Evolutionary conservation across 257 asterid genomes (phyloP), one percentile per base, ranked within the genome.

Genomic region (Hygrophila difformis): DNA sequence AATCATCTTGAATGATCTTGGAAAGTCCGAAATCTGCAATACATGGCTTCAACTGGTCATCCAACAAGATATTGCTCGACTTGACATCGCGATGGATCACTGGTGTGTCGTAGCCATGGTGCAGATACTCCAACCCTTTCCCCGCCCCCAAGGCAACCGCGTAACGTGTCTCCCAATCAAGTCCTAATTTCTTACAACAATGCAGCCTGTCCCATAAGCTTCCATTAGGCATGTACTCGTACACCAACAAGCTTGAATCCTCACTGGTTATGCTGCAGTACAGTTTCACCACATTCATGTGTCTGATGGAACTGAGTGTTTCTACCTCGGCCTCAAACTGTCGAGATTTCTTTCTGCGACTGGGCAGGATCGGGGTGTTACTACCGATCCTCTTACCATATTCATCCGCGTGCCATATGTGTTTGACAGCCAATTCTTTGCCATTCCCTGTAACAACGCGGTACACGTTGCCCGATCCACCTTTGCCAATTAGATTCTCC

Each of bases 21-120:
- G 97, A 94, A 0, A 89, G 82, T 0, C 97, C 97, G 16, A 89
- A 89, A 69, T 89, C 97, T 0, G 97, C 96, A 14, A 89, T 81
- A 36, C 84, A 49, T 1, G 97, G 97, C 66, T 82, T 77, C 53
- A 80, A 18, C 15, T 59, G 42, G 46, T 81, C 94, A 29, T 89
- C 97, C 64, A 89, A 56, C 40, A 89, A 58, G n/a, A 89, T 89
- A 53, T 89, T 89, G 64, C 97, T 85, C 2, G 97, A 89, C 68
- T 89, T 89, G 1, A 89, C 94, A 53, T 89, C 97, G 1, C 97
- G 75, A 54, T 89, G 97, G 56, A 84, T 65, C 35, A 89, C 65
- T 6, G 94, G 87, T n/a, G 69, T 53, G 12, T 77, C 87, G 1
- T 79, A 79, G 0, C 80, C 84, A 16, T 89, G 97, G 62, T 89